phyloP scores from a whole-genome alignment of 1,284 basidiomycete genomes.

The Trichosporon sp. region DNA sequence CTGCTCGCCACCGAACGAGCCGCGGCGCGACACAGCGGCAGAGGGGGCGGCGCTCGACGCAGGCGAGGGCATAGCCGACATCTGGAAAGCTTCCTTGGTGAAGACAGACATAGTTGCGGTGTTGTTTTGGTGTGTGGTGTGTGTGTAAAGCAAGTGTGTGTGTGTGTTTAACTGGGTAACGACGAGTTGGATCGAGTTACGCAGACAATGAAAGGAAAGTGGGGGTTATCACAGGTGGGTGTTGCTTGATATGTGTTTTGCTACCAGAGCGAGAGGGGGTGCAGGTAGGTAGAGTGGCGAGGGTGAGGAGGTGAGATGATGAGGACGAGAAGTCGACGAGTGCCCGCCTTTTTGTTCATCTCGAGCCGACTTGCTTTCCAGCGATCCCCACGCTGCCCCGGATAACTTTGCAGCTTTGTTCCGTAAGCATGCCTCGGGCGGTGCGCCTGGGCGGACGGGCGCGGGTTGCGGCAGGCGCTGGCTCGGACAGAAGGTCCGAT shows the following conservation, averaged over 20 bases:
- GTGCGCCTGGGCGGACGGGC: background rate
- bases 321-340: background rate
- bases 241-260: background rate
- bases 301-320: slow-evolving; percentile 1
- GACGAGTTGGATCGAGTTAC: background rate
- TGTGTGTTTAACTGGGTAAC: slow-evolving; percentile 2
- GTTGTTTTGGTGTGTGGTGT: slow-evolving; percentile 38
- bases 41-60: slow-evolving; percentile 31
- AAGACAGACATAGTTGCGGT: slow-evolving; percentile 48
- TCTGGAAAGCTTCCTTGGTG: slow-evolving; percentile 50
- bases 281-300: background rate
- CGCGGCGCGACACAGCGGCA: slow-evolving; percentile 32
- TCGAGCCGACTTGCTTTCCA: background rate
- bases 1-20: slow-evolving; percentile 18
- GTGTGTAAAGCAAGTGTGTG: background rate
- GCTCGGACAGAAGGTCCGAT: slow-evolving; percentile 7
- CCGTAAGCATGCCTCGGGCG: background rate
- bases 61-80: slow-evolving; percentile 46
- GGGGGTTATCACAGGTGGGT: background rate
- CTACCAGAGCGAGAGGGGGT: background rate
- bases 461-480: background rate
- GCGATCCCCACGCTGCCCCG: background rate
- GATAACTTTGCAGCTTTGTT: slow-evolving; percentile 2
- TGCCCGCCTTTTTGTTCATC: slow-evolving; percentile 4
- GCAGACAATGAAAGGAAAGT: slow-evolving; percentile 6